Evolutionary conservation across 2,329 filamentous ascomycete genomes (phyloP), one percentile per base, ranked within the genome.

Genomic region (Apiospora phragmitis): DNA sequence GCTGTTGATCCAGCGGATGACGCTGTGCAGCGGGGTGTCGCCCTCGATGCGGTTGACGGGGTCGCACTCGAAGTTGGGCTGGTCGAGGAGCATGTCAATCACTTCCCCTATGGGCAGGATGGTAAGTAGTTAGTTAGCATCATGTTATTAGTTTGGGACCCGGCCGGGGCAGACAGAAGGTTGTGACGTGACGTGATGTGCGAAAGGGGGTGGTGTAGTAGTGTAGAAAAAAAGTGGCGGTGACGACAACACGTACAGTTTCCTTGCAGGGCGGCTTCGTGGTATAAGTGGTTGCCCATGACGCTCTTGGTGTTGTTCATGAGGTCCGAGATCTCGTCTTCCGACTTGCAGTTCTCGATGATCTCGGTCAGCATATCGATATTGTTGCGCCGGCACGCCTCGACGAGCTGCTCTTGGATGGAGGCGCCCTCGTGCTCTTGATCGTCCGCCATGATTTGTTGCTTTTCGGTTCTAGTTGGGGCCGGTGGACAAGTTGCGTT

Each of bases 381-480:
- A 83, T 98, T 98, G 87, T 98, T 95, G 79, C 94, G 90, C 72
- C 95, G 94, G 84, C 93, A 97, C 77, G 96, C 94, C 85, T 97
- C 95, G 83, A 98, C 90, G 76, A 98, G 89, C 78, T 93, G 89
- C 85, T 98, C 95, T 81, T 91, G 88, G 65, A 91, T 90, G 72
- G 93, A 93, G 76, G 95, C 95, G 80, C 95, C 96, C 92, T 97
- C 43, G 21, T 51, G 45, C 21, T 49, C 67, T 32, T 68, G 67
- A 24, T 68, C 42, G 26, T 67, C 65, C 16, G 65, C 42, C 65
- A 67, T 67, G 42, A 3, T 26, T 43, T 47, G 29, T 14, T 32
- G 47, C 3, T n/a, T 26, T 41, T 26, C 41, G 6, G 42, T 67
- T 29, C 38, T 29, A 26, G 18, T 35, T 21, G 41, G 26, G 21